Evolutionary conservation across 768 basidiomycete species (phyloP), one percentile per base, ranked within the genome.

Genomic region (Lyophyllum semitale): DNA sequence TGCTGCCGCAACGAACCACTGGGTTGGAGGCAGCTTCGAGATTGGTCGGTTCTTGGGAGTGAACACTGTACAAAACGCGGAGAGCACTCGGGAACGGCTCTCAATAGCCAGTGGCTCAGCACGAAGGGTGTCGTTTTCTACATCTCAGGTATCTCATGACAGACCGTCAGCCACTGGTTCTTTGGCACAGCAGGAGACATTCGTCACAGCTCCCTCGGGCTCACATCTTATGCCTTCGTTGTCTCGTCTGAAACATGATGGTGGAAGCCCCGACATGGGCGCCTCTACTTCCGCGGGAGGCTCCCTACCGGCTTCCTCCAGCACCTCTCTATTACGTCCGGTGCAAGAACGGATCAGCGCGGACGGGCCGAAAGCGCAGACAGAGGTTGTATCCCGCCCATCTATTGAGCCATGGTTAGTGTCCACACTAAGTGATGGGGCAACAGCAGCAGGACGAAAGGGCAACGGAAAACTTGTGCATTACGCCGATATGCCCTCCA

Each of bases 1-100:
- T 20, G 58, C 58, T 30, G 64, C 59, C 18, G 27, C 53, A 32
- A 51, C 60, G 15, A 69, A 66, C 13, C 74, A 71, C 20, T 92
- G 89, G 88, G 78, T 89, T 26, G 89, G 91, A 25, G 77, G 77
- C 22, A 89, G 84, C 55, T 93, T 93, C 58, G 88, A 91, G 63
- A 76, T 93, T 33, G 91, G 91, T 2, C 78, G 78, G n/a, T 78
- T 93, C 57, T 73, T 92, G 33, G 91, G 89, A 11, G 78, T 91
- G 48, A 80, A 84, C 57, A 71, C 88, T 29, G 71, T 87, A 46
- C 72, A 79, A 41, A 73, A 73, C 42, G 64, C 66, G 35, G 63
- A 61, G 33, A 61, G 55, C 25, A 46, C 48, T 33, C 59, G 56
- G 20, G 59, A 59, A 35, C 55, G 43, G 26, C 43, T 37, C 1